phyloP scores from a whole-genome alignment of 2,329 filamentous ascomycete species.

The Leptographium galeiforme region DNA sequence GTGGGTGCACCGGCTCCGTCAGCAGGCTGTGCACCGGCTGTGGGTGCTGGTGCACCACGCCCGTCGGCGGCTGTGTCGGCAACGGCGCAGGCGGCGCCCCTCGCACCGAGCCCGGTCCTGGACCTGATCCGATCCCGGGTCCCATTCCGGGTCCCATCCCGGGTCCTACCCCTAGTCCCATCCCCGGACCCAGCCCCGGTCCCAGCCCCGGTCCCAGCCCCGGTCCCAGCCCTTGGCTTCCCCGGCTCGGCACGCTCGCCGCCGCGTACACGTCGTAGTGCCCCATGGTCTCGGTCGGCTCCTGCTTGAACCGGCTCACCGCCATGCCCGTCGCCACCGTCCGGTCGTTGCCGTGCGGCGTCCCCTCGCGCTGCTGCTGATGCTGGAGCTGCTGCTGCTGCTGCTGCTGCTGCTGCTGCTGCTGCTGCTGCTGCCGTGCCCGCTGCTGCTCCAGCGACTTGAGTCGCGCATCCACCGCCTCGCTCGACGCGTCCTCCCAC shows the following conservation, averaged over 20 bases:
- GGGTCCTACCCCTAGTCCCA: too few relatives aligned
- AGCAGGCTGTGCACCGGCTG: slow-evolving; percentile 8
- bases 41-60: slow-evolving; percentile 2
- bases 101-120: too few relatives aligned
- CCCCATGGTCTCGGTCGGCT: background rate
- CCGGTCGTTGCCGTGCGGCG: background rate
- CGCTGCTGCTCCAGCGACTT: slow-evolving; percentile 18
- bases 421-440: slow-evolving; percentile 3
- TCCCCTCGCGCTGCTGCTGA: background rate
- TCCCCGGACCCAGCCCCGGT: too few relatives aligned
- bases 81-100: too few relatives aligned
- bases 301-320: background rate
- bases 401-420: slow-evolving; percentile 1
- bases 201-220: too few relatives aligned
- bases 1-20: slow-evolving; percentile 9
- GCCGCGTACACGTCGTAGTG: background rate
- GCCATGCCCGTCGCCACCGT: too few relatives aligned
- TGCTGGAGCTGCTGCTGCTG: background rate
- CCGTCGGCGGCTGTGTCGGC: background rate
- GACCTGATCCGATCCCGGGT: too few relatives aligned
- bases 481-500: slow-evolving; percentile 6
- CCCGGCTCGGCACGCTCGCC: background rate
- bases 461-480: slow-evolving; percentile 15
- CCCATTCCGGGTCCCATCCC: too few relatives aligned
- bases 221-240: background rate